A percentile compares a stretch with the other conserved stretches of the same genome.
Evolutionary conservation across 2,329 filamentous ascomycete genomes (phyloP).

Genomic region (Neonectria faginata): DNA sequence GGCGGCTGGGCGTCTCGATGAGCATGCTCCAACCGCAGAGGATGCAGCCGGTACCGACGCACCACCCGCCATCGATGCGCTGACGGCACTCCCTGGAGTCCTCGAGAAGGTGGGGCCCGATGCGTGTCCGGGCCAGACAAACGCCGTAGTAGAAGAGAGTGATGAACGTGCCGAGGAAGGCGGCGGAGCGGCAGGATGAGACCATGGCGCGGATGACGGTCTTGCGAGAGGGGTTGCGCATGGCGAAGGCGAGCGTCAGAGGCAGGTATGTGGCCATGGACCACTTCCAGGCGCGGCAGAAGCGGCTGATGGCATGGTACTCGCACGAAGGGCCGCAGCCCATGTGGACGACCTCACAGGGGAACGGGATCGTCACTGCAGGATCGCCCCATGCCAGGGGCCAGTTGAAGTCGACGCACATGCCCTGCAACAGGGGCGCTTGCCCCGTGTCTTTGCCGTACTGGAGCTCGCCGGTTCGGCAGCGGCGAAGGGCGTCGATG

Average conservation of each 20-base stretch:
- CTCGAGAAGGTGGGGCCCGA: constrained; percentile 78
- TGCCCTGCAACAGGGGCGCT: constrained; percentile 72
- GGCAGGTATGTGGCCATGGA: constrained; percentile 82
- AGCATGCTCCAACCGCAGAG: constrained; percentile 87
- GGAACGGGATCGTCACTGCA: constrained; percentile 74
- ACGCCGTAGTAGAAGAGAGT: constrained; percentile 87
- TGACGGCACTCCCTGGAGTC: constrained; percentile 60
- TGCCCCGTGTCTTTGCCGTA: constrained; percentile 82
- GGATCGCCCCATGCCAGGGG: constrained; percentile 81
- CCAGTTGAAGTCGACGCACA: constrained; percentile 78
- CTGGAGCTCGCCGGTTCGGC: constrained; percentile 69
- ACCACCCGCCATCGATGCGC: constrained; percentile 71
- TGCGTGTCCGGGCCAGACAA: constrained; percentile 78
- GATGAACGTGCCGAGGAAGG: constrained; percentile 83
- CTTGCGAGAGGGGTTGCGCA: constrained; percentile 59
- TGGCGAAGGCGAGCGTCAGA: constrained; percentile 74
- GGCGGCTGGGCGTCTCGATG: constrained; percentile 72
- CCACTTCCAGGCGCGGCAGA: constrained; percentile 77
- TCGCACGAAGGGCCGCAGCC: constrained; percentile 80
- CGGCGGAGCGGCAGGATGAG: constrained; percentile 76
- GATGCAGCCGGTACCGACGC: constrained; percentile 77
- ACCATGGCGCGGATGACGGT: constrained; percentile 65
- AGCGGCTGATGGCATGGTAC: constrained; percentile 75
- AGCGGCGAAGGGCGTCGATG: constrained; percentile 77
- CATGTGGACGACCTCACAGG: constrained; percentile 88